phyloP scores from a whole-genome alignment of 129 eudicot species.

The Cynara cardunculus region DNA sequence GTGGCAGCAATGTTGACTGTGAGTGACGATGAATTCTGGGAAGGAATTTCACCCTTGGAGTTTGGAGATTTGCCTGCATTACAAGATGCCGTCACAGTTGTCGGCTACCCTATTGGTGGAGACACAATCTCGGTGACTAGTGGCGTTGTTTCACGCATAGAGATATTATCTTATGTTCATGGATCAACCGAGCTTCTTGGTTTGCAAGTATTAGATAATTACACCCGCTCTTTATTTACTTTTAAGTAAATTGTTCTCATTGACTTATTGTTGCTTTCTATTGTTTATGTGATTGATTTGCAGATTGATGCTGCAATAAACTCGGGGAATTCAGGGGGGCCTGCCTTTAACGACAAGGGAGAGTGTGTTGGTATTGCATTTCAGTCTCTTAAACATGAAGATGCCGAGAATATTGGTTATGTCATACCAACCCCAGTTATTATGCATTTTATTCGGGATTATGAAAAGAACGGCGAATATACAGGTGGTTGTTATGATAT shows the following conservation, averaged over 20 bases:
- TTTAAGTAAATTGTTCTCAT: neutral
- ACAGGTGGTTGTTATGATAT: constrained; percentile 38
- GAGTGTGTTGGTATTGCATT: constrained; percentile 66
- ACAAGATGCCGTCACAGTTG: constrained; percentile 67
- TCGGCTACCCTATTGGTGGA: constrained; percentile 65
- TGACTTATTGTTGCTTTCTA: neutral
- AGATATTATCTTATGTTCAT: constrained; percentile 61
- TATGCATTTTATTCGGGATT: constrained; percentile 52
- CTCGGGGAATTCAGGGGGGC: constrained; percentile 68
- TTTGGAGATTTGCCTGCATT: constrained; percentile 63
- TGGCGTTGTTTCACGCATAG: constrained; percentile 67
- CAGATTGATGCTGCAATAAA: constrained; percentile 70
- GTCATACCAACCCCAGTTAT: constrained; percentile 69
- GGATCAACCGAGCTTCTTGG: constrained; percentile 74
- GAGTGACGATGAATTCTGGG: constrained; percentile 60
- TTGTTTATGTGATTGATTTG: constrained; percentile 21
- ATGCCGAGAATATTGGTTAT: constrained; percentile 62
- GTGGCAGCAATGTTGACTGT: constrained; percentile 56
- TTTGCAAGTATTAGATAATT: constrained; percentile 39
- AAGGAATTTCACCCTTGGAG: constrained; percentile 50
- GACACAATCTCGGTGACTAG: constrained; percentile 65
- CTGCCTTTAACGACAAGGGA: constrained; percentile 54
- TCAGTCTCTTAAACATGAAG: constrained; percentile 66
- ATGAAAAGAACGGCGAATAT: constrained; percentile 53
- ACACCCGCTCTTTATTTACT: neutral